Evolutionary conservation across 345 rosid genomes (phyloP).

Genomic region (Ceriops tagal): DNA sequence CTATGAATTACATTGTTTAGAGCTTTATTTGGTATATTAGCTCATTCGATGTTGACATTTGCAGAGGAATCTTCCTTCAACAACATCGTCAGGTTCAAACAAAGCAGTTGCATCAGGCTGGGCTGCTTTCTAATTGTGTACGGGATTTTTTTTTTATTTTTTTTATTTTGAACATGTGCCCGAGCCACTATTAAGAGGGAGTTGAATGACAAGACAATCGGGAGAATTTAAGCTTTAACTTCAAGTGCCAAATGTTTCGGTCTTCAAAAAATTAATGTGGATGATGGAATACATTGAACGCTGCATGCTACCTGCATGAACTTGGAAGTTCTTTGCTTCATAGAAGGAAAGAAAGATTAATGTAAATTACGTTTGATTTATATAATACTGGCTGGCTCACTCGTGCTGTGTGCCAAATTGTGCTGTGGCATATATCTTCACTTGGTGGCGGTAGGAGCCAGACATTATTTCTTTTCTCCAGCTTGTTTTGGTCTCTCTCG

Average conservation of each 20-base stretch:
- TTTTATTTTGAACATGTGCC: no score
- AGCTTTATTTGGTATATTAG: neutral
- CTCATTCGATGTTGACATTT: constrained; percentile 18
- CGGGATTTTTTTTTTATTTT: constrained; percentile 10
- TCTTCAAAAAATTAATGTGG: constrained; percentile 1
- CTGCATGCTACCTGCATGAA: constrained; percentile 3
- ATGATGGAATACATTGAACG: constrained; percentile 4
- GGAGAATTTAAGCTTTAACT: neutral
- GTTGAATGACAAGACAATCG: neutral
- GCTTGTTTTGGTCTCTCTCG: neutral
- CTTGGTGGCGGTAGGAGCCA: neutral
- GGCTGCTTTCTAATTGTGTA: constrained; percentile 72
- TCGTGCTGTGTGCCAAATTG: neutral
- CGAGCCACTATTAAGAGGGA: neutral
- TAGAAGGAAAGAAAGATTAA: neutral
- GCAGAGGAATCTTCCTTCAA: constrained; percentile 83
- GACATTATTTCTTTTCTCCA: neutral
- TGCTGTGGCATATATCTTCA: neutral
- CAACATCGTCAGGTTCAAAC: constrained; percentile 45
- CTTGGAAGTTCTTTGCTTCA: neutral
- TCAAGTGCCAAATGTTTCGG: neutral
- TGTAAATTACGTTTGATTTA: neutral
- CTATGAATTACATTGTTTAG: neutral
- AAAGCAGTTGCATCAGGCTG: constrained; percentile 80
- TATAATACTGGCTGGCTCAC: neutral